phyloP scores from a whole-genome alignment of 164 flowering plant genomes.

The Dillenia turbinata region DNA sequence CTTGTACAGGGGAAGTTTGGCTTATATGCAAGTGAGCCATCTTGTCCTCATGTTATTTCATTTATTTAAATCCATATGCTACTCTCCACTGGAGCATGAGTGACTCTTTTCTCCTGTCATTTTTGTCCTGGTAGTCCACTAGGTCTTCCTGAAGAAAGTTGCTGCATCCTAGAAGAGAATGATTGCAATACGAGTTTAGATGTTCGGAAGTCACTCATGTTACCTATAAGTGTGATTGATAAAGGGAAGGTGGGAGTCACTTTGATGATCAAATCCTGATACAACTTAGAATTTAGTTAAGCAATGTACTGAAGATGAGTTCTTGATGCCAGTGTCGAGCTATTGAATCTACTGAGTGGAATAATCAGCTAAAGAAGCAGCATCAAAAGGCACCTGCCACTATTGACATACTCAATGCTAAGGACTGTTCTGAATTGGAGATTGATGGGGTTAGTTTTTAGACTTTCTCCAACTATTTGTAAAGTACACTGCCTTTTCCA shows the following conservation, averaged over 20 bases:
- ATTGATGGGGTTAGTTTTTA: slow-evolving; percentile 51
- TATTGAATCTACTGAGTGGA: slow-evolving; percentile 43
- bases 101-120: neutral
- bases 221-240: slow-evolving; percentile 71
- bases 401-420: slow-evolving; percentile 43
- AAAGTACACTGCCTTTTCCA: neutral
- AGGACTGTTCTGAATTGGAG: slow-evolving; percentile 45
- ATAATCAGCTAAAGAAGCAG: slow-evolving; percentile 32
- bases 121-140: slow-evolving; percentile 43
- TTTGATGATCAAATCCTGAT: no score
- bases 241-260: slow-evolving; percentile 50
- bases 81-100: neutral
- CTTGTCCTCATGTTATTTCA: neutral
- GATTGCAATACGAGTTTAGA: slow-evolving; percentile 32
- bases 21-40: slow-evolving; percentile 64
- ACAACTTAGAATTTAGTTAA: no score
- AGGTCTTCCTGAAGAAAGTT: slow-evolving; percentile 32
- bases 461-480: neutral
- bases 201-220: slow-evolving; percentile 38
- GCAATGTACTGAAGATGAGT: neutral
- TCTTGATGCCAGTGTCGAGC: slow-evolving; percentile 35
- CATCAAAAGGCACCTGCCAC: slow-evolving; percentile 43
- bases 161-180: slow-evolving; percentile 33
- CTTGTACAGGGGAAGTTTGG: slow-evolving; percentile 54
- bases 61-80: neutral